phyloP scores from a whole-genome alignment of 2,329 filamentous ascomycete genomes.

The Sporothrix euskadiensis region DNA sequence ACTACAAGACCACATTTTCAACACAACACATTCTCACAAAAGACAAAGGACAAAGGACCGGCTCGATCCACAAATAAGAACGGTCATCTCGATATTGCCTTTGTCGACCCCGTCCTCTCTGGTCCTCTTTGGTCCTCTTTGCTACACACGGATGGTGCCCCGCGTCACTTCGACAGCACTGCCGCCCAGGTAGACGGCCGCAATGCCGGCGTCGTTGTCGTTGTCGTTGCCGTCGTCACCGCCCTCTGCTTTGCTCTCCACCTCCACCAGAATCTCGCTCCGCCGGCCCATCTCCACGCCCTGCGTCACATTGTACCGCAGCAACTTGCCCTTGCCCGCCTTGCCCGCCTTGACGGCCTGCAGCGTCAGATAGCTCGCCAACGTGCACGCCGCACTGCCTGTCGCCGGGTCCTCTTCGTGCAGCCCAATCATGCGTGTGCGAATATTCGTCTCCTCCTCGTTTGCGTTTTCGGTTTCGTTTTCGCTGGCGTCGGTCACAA shows the following conservation, averaged over 20 bases:
- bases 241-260: conserved; percentile 33
- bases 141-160: conserved; percentile 32
- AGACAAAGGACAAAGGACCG: too few relatives aligned
- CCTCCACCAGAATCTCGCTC: conserved; percentile 54
- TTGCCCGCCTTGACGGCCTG: conserved; percentile 35
- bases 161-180: conserved; percentile 39
- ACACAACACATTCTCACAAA: too few relatives aligned
- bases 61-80: too few relatives aligned
- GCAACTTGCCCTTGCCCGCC: background rate
- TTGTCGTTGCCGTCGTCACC: background rate
- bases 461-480: conserved; percentile 36
- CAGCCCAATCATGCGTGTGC: conserved; percentile 61
- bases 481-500: conserved; percentile 37
- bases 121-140: background rate
- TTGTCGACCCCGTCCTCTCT: background rate
- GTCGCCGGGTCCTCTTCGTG: conserved; percentile 61
- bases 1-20: too few relatives aligned
- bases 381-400: conserved; percentile 61
- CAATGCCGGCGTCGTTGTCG: conserved; percentile 28
- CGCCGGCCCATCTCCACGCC: conserved; percentile 67
- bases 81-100: background rate
- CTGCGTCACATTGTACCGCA: conserved; percentile 57
- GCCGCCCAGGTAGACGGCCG: conserved; percentile 38
- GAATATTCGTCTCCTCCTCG: conserved; percentile 42
- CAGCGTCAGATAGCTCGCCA: conserved; percentile 57